Evolutionary conservation across 2,329 filamentous ascomycete species (phyloP).

Genomic region (Mollisiaceae sp.): DNA sequence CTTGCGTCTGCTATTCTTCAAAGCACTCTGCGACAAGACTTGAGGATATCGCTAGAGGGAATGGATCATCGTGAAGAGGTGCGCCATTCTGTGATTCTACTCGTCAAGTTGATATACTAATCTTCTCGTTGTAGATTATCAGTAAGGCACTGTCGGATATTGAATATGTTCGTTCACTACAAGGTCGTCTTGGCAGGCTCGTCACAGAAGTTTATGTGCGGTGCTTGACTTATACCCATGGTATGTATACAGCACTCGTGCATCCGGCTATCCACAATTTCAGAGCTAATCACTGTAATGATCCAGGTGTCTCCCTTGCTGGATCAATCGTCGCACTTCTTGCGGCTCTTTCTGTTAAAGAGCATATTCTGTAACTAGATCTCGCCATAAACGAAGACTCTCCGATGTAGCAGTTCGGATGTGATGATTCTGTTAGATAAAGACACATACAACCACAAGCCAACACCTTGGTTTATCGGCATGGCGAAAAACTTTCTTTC

Average conservation of each 20-base stretch:
- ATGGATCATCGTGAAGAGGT: conserved; percentile 18
- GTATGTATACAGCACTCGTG: conserved; percentile 33
- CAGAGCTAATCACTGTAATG: background rate
- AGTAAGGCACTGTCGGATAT: conserved; percentile 27
- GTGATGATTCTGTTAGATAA: too few species aligned
- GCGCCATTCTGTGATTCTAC: background rate
- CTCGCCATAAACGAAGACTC: background rate
- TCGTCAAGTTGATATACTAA: background rate
- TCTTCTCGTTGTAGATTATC: conserved; percentile 22
- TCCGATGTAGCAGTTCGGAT: background rate
- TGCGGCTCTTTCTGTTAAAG: conserved; percentile 21
- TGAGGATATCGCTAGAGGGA: conserved; percentile 27
- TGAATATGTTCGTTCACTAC: conserved; percentile 25
- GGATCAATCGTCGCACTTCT: conserved; percentile 19
- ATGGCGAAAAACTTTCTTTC: too few species aligned
- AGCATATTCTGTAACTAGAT: conserved; percentile 15
- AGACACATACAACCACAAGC: too few species aligned
- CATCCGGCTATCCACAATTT: too few species aligned
- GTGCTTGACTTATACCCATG: conserved; percentile 34
- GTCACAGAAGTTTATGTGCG: conserved; percentile 32
- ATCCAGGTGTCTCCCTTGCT: conserved; percentile 20
- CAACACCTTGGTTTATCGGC: too few species aligned
- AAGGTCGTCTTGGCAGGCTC: conserved; percentile 23
- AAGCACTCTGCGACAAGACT: conserved; percentile 25
- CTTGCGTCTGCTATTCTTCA: conserved; percentile 29